phyloP scores from a whole-genome alignment of 2,329 filamentous ascomycete genomes.

The Colletotrichum brevisporum region DNA sequence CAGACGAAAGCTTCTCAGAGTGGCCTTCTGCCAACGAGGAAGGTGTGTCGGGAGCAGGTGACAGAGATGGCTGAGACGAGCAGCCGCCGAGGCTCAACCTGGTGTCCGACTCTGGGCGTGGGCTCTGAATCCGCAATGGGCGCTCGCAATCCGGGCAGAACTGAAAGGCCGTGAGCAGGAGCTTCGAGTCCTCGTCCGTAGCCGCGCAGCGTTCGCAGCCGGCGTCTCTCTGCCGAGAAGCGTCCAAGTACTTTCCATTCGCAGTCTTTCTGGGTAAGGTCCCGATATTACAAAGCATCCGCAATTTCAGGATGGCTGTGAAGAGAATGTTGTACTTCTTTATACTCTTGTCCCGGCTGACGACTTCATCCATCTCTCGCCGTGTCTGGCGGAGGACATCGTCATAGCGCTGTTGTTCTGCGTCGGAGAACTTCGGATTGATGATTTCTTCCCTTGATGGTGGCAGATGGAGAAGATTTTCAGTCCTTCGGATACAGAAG shows the following conservation, averaged over 20 bases:
- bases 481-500: background rate
- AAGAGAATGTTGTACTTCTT: conserved; percentile 5
- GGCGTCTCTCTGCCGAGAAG: background rate
- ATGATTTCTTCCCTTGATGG: background rate
- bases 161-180: background rate
- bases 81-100: background rate
- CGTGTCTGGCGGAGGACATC: background rate
- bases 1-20: background rate
- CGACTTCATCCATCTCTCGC: background rate
- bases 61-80: background rate
- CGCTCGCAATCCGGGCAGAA: conserved; percentile 1
- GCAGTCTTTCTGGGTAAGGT: background rate
- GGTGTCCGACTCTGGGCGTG: background rate
- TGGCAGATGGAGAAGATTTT: background rate
- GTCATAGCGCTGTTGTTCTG: background rate
- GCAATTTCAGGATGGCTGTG: background rate
- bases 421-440: background rate
- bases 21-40: background rate
- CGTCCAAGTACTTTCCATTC: background rate
- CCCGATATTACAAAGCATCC: background rate
- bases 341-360: background rate
- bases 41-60: background rate
- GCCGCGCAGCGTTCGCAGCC: background rate
- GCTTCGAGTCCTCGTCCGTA: background rate
- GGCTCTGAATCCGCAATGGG: background rate